Base-by-base conservation (phyloP, 2,329 filamentous ascomycete species). In the Epichloe elymi region DNA sequence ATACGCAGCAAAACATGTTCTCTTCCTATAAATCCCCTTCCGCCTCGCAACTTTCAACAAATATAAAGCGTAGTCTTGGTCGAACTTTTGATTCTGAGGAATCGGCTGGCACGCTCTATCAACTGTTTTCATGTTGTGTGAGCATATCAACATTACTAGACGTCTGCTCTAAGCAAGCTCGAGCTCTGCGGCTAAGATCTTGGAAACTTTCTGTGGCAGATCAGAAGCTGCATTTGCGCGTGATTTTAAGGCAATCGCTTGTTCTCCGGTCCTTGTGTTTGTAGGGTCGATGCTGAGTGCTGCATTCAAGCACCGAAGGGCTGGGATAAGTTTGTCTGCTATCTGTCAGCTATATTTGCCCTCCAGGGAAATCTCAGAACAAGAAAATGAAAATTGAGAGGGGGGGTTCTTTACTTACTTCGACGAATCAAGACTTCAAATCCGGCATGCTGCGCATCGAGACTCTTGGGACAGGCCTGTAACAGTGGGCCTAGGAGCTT, bases 361-460 rank as follows among this genome's bases (percentile, higher is more conserved):
- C 14, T 36, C 39, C 30, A 11, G n/a, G 3, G 5, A 17, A 8
- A 14, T 35, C 30, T 49, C 12, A 4, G 17, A 4, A 4, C 1
- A 11, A 30, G 11, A 30, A 30, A 11, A 30, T 10, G 7, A 30
- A 30, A 30, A 15, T 3, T 38, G 19, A 3, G 15, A 10, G n/a
- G 17, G 23, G 17, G 6, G 8, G 3, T 37, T 39, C 2, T 23
- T 36, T 12, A 71, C 83, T 75, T 79, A 95, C 89, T 82, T 72
- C 85, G 78, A 62, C 89, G 78, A 53, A 94, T 74, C 64, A 88
- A 90, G 17, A 98, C 85, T 70, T 97, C 90, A 60, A 96, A 97
- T 5, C 89, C 93, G 49, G 84, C 80, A 57, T 83, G 76, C 68
- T 98, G 93, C 20, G 80, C 86, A 55, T 93, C 82, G 46, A 95